Base-by-base conservation (phyloP, 1,139 yeast species). In the Hansenula sp. region DNA sequence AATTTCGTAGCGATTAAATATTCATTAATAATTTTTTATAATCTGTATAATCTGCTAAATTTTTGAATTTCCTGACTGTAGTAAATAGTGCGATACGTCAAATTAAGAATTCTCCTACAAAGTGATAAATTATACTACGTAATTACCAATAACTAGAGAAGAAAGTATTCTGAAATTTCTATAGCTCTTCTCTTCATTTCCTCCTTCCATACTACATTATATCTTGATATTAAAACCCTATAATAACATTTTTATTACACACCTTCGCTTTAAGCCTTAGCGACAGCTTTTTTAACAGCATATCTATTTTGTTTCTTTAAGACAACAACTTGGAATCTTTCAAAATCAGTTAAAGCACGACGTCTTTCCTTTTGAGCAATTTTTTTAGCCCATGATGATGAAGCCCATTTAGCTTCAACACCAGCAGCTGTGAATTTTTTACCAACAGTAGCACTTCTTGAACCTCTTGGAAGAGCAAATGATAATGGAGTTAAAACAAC, bases 311-410 rank as follows among this genome's bases (percentile, higher is more conserved):
- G 96, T 82, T 89, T 92, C 86, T 86, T 90, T 72, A 88, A 83
- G 61, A 88, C 94, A 71, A 86, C 70, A 62, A 90, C 98, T 81
- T 92, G 97, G 97, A 92, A 92, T 83, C 99, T 90, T 80, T 92
- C 97, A 66, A 92, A 92, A 76, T 92, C 99, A 61, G 92, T 69
- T 70, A 94, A 84, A 68, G 83, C 76, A 63, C 94, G 73, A 81
- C 98, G 87, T 73, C 82, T 88, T 73, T 85, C 82, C 73, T 85
- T 88, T 72, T 86, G 83, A 66, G 95, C 96, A 66, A 92, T 83
- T 80, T 88, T 89, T 86, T 92, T 87, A 66, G 97, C 97, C 97
- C 97, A 89, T 46, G 95, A 68, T 57, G 97, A 77, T 62, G 85
- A 77, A 60, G 85, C 81, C 97, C 97, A 92, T 75, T 90, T 86